These are phyloP conservation scores for Penicillium fimorum DNA, from an alignment of 495 filamentous ascomycete genomes.

Conservation along the genomic window DNA sequence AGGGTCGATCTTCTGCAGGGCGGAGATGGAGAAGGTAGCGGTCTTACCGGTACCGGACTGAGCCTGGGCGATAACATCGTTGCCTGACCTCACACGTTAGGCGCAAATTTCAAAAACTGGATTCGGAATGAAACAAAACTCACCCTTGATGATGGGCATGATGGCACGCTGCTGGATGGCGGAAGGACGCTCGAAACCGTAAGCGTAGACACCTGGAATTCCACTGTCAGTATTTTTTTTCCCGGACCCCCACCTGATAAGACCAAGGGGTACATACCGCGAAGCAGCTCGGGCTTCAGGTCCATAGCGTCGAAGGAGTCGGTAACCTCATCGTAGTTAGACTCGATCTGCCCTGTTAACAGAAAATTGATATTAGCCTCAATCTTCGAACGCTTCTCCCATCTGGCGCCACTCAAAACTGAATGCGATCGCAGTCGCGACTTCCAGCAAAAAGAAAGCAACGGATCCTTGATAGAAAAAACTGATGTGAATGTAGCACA, in stretches of 20 bases:
- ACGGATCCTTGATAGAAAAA: neutral
- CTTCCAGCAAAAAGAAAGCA: neutral
- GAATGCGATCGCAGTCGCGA: constrained; percentile 6
- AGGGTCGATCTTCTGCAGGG: constrained; percentile 95
- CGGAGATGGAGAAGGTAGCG: constrained; percentile 97
- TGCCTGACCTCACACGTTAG: constrained; percentile 56
- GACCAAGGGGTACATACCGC: constrained; percentile 62
- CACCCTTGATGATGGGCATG: constrained; percentile 99
- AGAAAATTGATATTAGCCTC: constrained; percentile 28
- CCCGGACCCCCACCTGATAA: constrained; percentile 18
- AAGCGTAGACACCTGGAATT: constrained; percentile 87
- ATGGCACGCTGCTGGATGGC: constrained; percentile 99
- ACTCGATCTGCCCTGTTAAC: constrained; percentile 88
- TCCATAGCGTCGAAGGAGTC: constrained; percentile 99
- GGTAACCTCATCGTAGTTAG: constrained; percentile 99
- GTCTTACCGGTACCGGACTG: constrained; percentile 99
- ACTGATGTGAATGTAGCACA: constrained; percentile 31
- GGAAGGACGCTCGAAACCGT: constrained; percentile 98
- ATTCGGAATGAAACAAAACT: constrained; percentile 39
- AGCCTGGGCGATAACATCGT: constrained; percentile 98
- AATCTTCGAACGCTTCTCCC: constrained; percentile 7
- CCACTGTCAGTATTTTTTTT: constrained; percentile 33
- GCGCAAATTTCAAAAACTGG: constrained; percentile 15
- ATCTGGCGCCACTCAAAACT: constrained; percentile 22
- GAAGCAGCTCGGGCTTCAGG: constrained; percentile 92